Base-by-base conservation (phyloP, 768 basidiomycete species). In the Hericium coralloides region DNA sequence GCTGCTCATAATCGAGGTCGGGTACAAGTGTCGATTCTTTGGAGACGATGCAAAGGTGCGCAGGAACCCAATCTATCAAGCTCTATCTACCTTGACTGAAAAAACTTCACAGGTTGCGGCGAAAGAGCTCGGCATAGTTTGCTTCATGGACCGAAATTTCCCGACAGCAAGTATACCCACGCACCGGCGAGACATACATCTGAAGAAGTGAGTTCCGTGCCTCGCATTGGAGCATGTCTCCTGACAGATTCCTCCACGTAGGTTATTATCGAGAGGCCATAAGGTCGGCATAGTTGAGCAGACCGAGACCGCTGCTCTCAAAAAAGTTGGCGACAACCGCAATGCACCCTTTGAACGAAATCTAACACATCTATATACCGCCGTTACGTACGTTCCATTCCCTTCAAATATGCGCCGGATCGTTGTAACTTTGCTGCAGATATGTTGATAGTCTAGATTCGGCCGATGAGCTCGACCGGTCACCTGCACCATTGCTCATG, bases 201-300 rank as follows among this genome's bases (percentile, higher is more conserved):
- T 91, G 17, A 88, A 81, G 74, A 92, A 87, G 89, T 88, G 59
- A 57, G 75, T 65, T n/a, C 49, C 23, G 18, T 38, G 36, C 18
- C 26, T 48, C 37, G 17, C n/a, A 2, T 17, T 37, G 7, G 23
- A 20, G 36, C 20, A 26, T 25, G 38, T 43, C 54, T 59, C 31
- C 39, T 56, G 49, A 38, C 52, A 56, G 25, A 22, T 23, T 72
- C 38, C 0, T 37, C 12, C 31, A 31, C 31, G 8, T 31, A 86
- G 92, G 59, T 74, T 95, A 15, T 74, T 95, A 26, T 82, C 88
- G 4, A 79, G 80, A 57, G 92, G 92, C 0, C 75, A 91, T 67
- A 85, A 88, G 69, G 91, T 93, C 38, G 92, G 93, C 2, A 79
- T 95, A 26, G 84, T 92, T 2, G 76, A 82, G 22, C 93, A 95